These are phyloP conservation scores for Diversispora epigaea DNA, from an alignment of 192 early-diverging fungal genomes.

Conservation along the genomic window DNA sequence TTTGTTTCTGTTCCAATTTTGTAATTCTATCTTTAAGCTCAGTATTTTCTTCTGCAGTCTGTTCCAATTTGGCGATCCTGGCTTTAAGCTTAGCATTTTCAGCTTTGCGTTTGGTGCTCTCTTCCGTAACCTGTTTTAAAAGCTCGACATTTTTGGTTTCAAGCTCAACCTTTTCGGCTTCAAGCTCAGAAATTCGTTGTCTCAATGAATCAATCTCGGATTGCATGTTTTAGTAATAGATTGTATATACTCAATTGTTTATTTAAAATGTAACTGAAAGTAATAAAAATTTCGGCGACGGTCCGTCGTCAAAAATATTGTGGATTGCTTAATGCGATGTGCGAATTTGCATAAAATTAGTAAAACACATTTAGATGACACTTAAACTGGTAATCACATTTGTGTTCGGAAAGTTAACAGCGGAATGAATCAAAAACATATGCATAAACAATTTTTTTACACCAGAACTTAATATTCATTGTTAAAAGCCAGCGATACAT, in stretches of 20 bases:
- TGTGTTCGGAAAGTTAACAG: too few species aligned
- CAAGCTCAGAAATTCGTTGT: conserved; percentile 25
- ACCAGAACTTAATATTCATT: neutral
- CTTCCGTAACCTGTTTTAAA: conserved; percentile 27
- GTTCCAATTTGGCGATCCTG: conserved; percentile 20
- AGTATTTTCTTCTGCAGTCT: neutral
- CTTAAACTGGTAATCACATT: too few species aligned
- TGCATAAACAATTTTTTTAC: neutral
- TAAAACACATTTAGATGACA: too few species aligned
- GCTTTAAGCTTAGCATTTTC: neutral
- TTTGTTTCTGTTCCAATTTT: too few species aligned
- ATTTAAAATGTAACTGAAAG: conserved; percentile 32
- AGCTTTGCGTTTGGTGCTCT: conserved; percentile 10
- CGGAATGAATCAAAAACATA: neutral
- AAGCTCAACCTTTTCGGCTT: conserved; percentile 26
- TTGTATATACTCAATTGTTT: conserved; percentile 26
- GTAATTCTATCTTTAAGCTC: neutral
- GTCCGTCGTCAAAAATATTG: conserved; percentile 24
- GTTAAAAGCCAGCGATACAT: conserved; percentile 1
- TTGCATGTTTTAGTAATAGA: conserved; percentile 25
- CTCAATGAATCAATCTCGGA: conserved; percentile 22
- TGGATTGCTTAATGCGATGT: neutral
- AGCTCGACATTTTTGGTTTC: conserved; percentile 22
- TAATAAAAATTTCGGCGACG: conserved; percentile 27
- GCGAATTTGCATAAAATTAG: neutral